These are phyloP conservation scores for Echites panduratus DNA, from an alignment of 257 asterid species.

Conservation along the genomic window DNA sequence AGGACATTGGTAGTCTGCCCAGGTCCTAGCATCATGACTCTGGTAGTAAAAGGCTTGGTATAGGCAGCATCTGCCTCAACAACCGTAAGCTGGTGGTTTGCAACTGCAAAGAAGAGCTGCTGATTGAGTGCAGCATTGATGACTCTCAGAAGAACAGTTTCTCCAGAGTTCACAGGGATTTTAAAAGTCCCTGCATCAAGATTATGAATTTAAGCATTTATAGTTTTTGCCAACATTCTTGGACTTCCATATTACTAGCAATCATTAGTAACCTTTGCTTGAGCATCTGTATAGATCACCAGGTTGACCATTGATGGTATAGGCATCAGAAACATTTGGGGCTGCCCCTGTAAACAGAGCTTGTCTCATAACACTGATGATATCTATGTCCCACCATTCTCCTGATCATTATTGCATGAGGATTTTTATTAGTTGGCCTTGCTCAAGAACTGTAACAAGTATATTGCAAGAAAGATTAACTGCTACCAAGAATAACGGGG, in stretches of 20 bases:
- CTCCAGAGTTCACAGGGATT: constrained; percentile 27
- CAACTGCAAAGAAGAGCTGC: constrained; percentile 37
- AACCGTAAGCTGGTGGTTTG: constrained; percentile 40
- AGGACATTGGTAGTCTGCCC: constrained; percentile 49
- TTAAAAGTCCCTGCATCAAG: constrained; percentile 27
- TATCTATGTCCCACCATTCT: constrained; percentile 39
- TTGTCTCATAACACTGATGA: constrained; percentile 23
- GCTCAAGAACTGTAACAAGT: not conserved
- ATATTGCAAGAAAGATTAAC: not conserved
- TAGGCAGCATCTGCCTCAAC: constrained; percentile 46
- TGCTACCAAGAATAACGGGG: constrained; percentile 57
- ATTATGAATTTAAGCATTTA: not conserved
- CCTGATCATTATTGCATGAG: constrained; percentile 13
- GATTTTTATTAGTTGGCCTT: not conserved
- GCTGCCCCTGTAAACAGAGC: constrained; percentile 30
- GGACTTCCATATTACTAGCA: too few species aligned
- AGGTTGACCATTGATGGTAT: constrained; percentile 40
- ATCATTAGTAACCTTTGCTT: constrained; percentile 14
- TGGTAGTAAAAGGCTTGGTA: constrained; percentile 38
- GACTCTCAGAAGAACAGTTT: constrained; percentile 31
- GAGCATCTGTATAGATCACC: constrained; percentile 36
- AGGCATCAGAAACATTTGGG: constrained; percentile 40
- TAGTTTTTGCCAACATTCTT: not conserved
- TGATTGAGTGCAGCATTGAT: constrained; percentile 44
- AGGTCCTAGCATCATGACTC: constrained; percentile 37